phyloP scores from a whole-genome alignment of 257 asterid species.

The Fraxinus americana region DNA sequence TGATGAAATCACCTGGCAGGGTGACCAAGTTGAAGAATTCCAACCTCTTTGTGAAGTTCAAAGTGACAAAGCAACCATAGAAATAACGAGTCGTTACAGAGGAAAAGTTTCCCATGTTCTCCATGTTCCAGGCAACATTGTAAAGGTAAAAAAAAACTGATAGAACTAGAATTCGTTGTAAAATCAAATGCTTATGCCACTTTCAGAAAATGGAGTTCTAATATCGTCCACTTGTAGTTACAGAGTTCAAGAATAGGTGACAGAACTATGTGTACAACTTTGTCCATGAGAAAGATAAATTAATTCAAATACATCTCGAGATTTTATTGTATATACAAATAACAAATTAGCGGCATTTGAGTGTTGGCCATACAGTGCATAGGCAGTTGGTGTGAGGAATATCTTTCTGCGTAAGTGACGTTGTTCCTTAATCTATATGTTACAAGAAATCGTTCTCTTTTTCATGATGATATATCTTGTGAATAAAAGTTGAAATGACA shows the following conservation, averaged over 20 bases:
- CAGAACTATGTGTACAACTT: constrained; percentile 8
- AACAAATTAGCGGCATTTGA: not conserved
- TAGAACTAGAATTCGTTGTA: not conserved
- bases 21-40: constrained; percentile 87
- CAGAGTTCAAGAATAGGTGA: constrained; percentile 3
- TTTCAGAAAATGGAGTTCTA: not conserved
- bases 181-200: not conserved
- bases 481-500: constrained; percentile 1
- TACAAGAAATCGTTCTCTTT: not conserved
- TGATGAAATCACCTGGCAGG: constrained; percentile 50
- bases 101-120: constrained; percentile 72
- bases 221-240: constrained; percentile 1
- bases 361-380: not conserved
- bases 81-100: constrained; percentile 92
- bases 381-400: not conserved
- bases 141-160: constrained; percentile 57
- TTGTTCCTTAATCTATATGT: not conserved
- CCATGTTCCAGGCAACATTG: constrained; percentile 81
- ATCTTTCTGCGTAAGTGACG: not conserved
- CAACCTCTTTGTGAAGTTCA: constrained; percentile 99
- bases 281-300: constrained; percentile 4
- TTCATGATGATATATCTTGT: constrained; percentile 3
- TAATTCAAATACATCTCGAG: not conserved
- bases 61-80: constrained; percentile 98
- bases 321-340: constrained; percentile 5